Conservation (phyloP, 345 rosid genomes). For the Rhizophora apiculata region DNA sequence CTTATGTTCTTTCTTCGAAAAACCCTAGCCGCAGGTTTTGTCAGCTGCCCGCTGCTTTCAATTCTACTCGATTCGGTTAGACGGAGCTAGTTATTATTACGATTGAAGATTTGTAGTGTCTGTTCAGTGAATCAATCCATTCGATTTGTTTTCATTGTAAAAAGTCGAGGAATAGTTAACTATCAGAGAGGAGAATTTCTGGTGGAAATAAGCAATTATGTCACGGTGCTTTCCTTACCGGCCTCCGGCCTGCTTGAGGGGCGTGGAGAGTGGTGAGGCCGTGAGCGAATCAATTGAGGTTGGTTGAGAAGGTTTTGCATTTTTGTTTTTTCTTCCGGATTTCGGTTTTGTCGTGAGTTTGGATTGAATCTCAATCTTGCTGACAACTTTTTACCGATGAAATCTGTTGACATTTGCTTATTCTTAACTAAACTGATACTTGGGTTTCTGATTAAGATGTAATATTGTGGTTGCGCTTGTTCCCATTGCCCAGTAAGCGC, state of each 20-base stretch:
- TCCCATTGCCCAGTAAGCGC: too few species aligned
- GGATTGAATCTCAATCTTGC: background rate
- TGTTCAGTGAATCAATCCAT: background rate
- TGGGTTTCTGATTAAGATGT: too few species aligned
- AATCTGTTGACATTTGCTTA: too few species aligned
- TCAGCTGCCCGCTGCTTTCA: background rate
- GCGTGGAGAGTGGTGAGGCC: constrained; percentile 35
- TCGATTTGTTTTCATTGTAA: background rate
- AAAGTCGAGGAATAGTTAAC: background rate
- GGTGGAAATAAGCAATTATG: constrained; percentile 30
- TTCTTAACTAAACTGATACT: too few species aligned
- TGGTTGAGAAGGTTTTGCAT: constrained; percentile 46
- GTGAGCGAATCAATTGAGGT: constrained; percentile 61
- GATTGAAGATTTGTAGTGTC: background rate
- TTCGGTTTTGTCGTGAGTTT: background rate
- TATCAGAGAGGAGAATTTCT: background rate
- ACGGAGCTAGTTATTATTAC: background rate
- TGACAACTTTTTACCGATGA: too few species aligned
- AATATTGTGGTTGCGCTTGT: too few species aligned
- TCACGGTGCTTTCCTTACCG: constrained; percentile 55
- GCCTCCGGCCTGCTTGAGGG: constrained; percentile 32
- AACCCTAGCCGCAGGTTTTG: background rate
- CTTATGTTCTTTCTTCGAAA: background rate
- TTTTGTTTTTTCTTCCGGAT: constrained; percentile 5
- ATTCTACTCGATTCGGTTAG: background rate